Evolutionary conservation across 1,284 basidiomycete genomes (phyloP), one percentile per base, ranked within the genome.

Genomic region (Leccinum glutinopallens): DNA sequence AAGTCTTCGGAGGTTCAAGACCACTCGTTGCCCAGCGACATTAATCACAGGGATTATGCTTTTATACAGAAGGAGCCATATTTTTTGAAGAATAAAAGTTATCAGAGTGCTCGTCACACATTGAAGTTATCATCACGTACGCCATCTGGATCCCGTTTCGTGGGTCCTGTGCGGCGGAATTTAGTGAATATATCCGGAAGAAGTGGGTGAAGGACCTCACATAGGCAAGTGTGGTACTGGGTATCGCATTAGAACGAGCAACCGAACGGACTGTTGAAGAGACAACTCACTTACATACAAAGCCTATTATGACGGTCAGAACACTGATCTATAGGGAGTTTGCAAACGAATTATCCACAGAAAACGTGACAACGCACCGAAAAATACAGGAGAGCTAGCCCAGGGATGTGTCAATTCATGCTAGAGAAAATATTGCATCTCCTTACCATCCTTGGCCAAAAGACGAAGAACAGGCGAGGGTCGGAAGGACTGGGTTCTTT

Each of bases 1-100:
- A 17, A 60, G 59, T 7, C 22, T 43, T 41, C 66, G 66, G 9
- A 67, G 63, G 63, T 68, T 67, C 12, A 67, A 32, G 13, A 67
- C 55, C 19, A 51, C 49, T 19, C 49, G 19, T 51, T 51, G 22
- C 49, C 49, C 49, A 22, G 22, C 49, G 22, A 51, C 13, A 25
- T 22, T 51, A 0, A 51, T 15, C 12, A 51, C 49, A 51, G 22
- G 22, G 13, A 15, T 22, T 51, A 25, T 3, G n/a, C 49, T 51
- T 51, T 51, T 51, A 13, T 32, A 55, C 12, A 15, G 53, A 13
- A 55, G 53, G 29, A 6, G 39, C 39, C 39, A 32, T 51, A 22
- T 19, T 13, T 49, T 49, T 49, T 6, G 46, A 49, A 9, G 49
- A 15, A 25, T 3, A 25, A 51, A 46, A 22, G 7, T 22, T 51